Evolutionary conservation across 768 basidiomycete genomes (phyloP).

Genomic region (Chiua virens): DNA sequence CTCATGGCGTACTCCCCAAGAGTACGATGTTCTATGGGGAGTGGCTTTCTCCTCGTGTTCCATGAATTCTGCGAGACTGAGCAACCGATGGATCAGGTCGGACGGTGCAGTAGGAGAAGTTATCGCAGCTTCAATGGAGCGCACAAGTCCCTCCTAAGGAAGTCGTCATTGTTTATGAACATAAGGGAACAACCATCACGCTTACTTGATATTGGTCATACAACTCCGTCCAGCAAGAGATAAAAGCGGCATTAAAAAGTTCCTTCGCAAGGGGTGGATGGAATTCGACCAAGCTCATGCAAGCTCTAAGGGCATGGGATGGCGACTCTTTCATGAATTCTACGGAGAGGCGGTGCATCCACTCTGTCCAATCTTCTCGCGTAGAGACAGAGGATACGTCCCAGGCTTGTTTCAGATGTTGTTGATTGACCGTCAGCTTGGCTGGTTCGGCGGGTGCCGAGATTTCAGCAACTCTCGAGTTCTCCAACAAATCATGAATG

Average conservation of each 20-base stretch:
- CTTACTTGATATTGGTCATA: slow-evolving; percentile 94
- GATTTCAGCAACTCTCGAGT: slow-evolving; percentile 63
- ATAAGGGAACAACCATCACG: background rate
- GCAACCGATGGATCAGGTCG: slow-evolving; percentile 85
- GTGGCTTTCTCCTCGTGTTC: slow-evolving; percentile 96
- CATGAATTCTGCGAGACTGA: slow-evolving; percentile 98
- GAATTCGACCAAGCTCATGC: slow-evolving; percentile 89
- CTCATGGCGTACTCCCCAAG: slow-evolving; percentile 93
- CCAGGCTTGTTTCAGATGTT: slow-evolving; percentile 97
- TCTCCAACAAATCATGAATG: slow-evolving; percentile 69
- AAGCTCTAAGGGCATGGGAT: slow-evolving; percentile 95
- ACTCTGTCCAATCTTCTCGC: slow-evolving; percentile 89
- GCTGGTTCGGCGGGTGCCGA: slow-evolving; percentile 84
- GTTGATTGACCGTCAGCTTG: slow-evolving; percentile 93
- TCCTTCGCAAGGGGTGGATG: slow-evolving; percentile 91
- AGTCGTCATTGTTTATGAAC: slow-evolving; percentile 4
- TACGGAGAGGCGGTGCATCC: slow-evolving; percentile 90
- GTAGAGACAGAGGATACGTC: slow-evolving; percentile 76
- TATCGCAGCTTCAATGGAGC: slow-evolving; percentile 84
- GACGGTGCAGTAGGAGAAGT: slow-evolving; percentile 74
- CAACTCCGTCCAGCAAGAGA: slow-evolving; percentile 95
- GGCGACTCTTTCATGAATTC: slow-evolving; percentile 99
- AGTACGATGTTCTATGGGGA: slow-evolving; percentile 91
- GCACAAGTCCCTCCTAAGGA: slow-evolving; percentile 87
- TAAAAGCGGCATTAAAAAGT: slow-evolving; percentile 96